A percentile compares a stretch with the other conserved stretches of the same genome.
Evolutionary conservation across 805 yeast species (phyloP).

Genomic region (Lipomyces yamadae): DNA sequence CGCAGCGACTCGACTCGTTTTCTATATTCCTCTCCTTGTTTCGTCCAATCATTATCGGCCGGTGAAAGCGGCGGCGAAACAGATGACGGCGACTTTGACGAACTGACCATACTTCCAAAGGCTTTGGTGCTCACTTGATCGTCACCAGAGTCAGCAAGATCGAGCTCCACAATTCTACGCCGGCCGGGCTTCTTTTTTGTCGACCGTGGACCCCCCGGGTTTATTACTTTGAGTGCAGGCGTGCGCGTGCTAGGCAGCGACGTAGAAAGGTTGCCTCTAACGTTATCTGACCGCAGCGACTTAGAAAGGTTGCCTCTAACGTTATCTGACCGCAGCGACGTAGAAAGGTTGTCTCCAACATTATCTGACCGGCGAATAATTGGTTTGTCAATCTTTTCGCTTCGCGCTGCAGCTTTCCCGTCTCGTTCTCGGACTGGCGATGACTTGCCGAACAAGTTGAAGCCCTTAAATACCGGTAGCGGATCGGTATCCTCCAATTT

Average conservation of each 20-base stretch:
- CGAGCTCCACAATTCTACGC: constrained; percentile 32
- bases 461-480: constrained; percentile 23
- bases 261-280: background rate
- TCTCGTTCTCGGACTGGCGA: background rate
- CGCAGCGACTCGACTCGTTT: constrained; percentile 47
- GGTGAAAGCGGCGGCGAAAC: constrained; percentile 17
- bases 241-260: constrained; percentile 1
- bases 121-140: constrained; percentile 26
- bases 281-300: too few species aligned
- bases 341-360: background rate
- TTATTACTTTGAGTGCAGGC: constrained; percentile 26
- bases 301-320: background rate
- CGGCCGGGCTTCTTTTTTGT: constrained; percentile 15
- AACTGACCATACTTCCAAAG: constrained; percentile 21
- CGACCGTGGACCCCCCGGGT: constrained; percentile 11
- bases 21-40: constrained; percentile 44
- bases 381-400: background rate
- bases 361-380: background rate
- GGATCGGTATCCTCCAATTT: constrained; percentile 14
- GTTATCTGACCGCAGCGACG: background rate
- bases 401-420: background rate
- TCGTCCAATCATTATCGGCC: constrained; percentile 32
- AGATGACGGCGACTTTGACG: constrained; percentile 20
- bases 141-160: constrained; percentile 23
- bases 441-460: constrained; percentile 22